Conservation (phyloP, 352 stramenopile genomes). For the Phytophthora sp. region DNA sequence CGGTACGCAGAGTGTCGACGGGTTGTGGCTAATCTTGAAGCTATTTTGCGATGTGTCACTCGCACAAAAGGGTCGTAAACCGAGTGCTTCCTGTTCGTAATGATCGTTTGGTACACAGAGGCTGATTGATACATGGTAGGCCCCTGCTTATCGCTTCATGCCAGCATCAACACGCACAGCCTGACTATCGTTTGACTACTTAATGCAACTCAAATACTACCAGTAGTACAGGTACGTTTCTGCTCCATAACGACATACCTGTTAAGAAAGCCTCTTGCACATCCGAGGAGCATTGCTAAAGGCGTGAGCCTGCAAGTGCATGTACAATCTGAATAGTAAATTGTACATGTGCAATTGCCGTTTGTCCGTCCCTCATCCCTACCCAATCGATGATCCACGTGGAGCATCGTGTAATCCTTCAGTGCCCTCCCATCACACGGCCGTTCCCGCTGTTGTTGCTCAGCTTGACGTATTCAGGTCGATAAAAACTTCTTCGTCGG, state of each 20-base stretch:
- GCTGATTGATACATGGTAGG: no score
- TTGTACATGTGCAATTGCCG: constrained; percentile 11
- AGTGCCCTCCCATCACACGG: constrained; percentile 4
- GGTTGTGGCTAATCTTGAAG: constrained; percentile 25
- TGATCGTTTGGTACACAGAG: no score
- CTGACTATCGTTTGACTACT: constrained; percentile 5
- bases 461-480: constrained; percentile 10
- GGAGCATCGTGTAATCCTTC: constrained; percentile 14
- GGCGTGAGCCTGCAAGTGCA: constrained; percentile 18
- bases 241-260: no score
- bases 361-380: constrained; percentile 7
- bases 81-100: constrained; percentile 5
- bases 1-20: constrained; percentile 3
- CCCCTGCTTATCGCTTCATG: neutral
- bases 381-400: no score
- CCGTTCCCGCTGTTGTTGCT: constrained; percentile 14
- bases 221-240: no score
- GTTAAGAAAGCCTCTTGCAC: no score
- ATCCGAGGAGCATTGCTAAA: constrained; percentile 31
- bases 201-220: constrained; percentile 15
- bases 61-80: neutral
- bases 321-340: constrained; percentile 1
- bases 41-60: constrained; percentile 12
- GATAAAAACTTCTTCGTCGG: constrained; percentile 19
- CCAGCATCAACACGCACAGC: constrained; percentile 5